Percentiles rank a stretch among this genome's conserved stretches.
phyloP scores from a whole-genome alignment of 805 yeast species.

The Suhomyces sp. region DNA sequence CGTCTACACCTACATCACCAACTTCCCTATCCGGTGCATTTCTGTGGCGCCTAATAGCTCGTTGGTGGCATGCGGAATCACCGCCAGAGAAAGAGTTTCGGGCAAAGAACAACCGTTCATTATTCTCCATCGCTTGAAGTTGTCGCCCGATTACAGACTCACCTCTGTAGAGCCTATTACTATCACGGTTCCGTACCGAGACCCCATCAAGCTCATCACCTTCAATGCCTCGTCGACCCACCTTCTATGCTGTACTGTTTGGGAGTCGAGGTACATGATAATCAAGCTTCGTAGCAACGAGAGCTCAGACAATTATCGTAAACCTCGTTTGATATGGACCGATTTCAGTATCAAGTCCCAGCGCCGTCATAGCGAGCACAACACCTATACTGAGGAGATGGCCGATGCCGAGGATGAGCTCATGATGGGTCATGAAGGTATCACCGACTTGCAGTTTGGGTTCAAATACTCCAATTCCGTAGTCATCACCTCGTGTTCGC shows the following conservation, averaged over 20 bases:
- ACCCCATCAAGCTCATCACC: slow-evolving; percentile 71
- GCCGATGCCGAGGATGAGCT: slow-evolving; percentile 19
- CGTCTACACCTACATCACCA: slow-evolving; percentile 64
- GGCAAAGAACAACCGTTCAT: slow-evolving; percentile 76
- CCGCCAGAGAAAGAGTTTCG: slow-evolving; percentile 69
- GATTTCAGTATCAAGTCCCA: slow-evolving; percentile 20
- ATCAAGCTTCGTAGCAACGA: slow-evolving; percentile 63
- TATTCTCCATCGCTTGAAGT: slow-evolving; percentile 47
- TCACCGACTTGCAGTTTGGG: slow-evolving; percentile 70
- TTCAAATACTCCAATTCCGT: slow-evolving; percentile 31
- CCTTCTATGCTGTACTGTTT: slow-evolving; percentile 68
- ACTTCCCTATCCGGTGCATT: slow-evolving; percentile 76
- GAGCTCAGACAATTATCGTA: slow-evolving; percentile 35
- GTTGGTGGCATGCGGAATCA: slow-evolving; percentile 74
- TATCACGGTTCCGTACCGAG: slow-evolving; percentile 80
- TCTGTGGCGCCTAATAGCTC: slow-evolving; percentile 65
- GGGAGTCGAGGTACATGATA: slow-evolving; percentile 77
- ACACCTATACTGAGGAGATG: slow-evolving; percentile 3
- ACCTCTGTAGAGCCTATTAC: slow-evolving; percentile 55
- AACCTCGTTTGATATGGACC: slow-evolving; percentile 40
- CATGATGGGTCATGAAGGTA: slow-evolving; percentile 79
- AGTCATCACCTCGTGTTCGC: slow-evolving; percentile 36
- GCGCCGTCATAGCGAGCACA: slow-evolving; percentile 12
- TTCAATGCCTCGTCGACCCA: slow-evolving; percentile 72
- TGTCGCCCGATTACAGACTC: neutral